These are phyloP conservation scores for Capronia epimyces DNA, from an alignment of 2,329 filamentous ascomycete species.

Conservation along the genomic window DNA sequence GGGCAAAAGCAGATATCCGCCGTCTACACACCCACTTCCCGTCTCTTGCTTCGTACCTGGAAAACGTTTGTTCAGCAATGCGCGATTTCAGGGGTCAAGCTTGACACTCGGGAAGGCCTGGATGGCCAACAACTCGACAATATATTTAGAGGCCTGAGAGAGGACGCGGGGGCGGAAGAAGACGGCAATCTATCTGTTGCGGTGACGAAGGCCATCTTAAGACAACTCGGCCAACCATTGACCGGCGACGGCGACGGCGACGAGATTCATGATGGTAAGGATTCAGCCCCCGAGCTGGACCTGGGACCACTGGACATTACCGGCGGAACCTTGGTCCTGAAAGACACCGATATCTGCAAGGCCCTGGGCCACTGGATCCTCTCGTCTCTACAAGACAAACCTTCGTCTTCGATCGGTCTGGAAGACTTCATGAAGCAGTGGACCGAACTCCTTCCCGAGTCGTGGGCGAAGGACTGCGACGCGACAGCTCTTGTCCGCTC, in stretches of 20 bases:
- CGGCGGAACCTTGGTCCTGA: background rate
- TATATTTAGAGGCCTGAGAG: slow-evolving; percentile 3
- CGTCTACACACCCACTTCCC: slow-evolving; percentile 14
- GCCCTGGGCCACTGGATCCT: slow-evolving; percentile 15
- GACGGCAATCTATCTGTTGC: slow-evolving; percentile 2
- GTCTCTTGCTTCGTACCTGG: slow-evolving; percentile 24
- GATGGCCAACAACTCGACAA: background rate
- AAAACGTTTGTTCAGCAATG: slow-evolving; percentile 19
- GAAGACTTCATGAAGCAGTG: slow-evolving; percentile 17
- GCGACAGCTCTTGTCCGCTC: slow-evolving; percentile 7
- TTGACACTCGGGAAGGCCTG: slow-evolving; percentile 4
- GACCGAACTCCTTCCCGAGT: slow-evolving; percentile 19
- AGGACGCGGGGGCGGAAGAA: background rate
- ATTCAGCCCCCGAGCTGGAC: background rate
- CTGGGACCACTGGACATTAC: background rate
- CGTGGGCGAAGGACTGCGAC: slow-evolving; percentile 21
- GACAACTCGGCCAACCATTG: slow-evolving; percentile 2
- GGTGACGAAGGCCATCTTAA: slow-evolving; percentile 14
- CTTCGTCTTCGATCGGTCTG: background rate
- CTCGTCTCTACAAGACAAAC: background rate
- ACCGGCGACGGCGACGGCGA: background rate
- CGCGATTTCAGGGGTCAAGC: slow-evolving; percentile 9
- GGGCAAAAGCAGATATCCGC: background rate
- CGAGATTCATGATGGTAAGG: background rate
- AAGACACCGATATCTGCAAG: background rate